Percentiles rank a stretch among this genome's conserved stretches.
Evolutionary conservation across 2,329 filamentous ascomycete genomes (phyloP).

Genomic region (Aspergillus vadensis): DNA sequence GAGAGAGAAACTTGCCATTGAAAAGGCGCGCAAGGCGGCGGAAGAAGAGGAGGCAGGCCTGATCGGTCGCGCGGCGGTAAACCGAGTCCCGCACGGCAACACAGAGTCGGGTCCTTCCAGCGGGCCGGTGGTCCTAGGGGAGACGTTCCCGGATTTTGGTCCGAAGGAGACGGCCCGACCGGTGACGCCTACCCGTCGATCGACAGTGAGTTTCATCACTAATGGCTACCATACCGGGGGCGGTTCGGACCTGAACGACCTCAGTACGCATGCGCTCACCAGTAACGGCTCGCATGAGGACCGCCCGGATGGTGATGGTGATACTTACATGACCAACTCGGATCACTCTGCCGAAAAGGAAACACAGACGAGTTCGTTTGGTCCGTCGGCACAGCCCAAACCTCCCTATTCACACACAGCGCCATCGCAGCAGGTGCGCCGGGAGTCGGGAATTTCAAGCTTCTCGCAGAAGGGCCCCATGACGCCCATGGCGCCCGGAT

Average conservation of each 20-base stretch:
- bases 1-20: slow-evolving; percentile 65
- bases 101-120: slow-evolving; percentile 53
- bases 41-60: slow-evolving; percentile 45
- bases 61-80: slow-evolving; percentile 49
- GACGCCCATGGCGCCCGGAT: slow-evolving; percentile 61
- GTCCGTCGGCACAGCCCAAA: slow-evolving; percentile 53
- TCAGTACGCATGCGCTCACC: slow-evolving; percentile 42
- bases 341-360: slow-evolving; percentile 44
- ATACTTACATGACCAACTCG: slow-evolving; percentile 63
- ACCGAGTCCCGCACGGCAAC: slow-evolving; percentile 55
- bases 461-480: slow-evolving; percentile 55
- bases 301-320: slow-evolving; percentile 52
- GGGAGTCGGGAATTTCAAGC: slow-evolving; percentile 49
- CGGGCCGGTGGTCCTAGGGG: slow-evolving; percentile 64
- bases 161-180: slow-evolving; percentile 53
- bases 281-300: slow-evolving; percentile 58
- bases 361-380: slow-evolving; percentile 52
- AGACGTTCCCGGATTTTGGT: slow-evolving; percentile 59
- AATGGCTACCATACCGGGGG: slow-evolving; percentile 57
- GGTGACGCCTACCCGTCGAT: slow-evolving; percentile 60
- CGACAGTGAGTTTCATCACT: slow-evolving; percentile 48
- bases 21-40: slow-evolving; percentile 50
- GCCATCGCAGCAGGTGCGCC: slow-evolving; percentile 48
- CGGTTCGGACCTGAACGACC: slow-evolving; percentile 44
- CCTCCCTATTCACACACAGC: slow-evolving; percentile 50